Evolutionary conservation across 345 rosid genomes (phyloP).

Genomic region (Kernera saxatilis): DNA sequence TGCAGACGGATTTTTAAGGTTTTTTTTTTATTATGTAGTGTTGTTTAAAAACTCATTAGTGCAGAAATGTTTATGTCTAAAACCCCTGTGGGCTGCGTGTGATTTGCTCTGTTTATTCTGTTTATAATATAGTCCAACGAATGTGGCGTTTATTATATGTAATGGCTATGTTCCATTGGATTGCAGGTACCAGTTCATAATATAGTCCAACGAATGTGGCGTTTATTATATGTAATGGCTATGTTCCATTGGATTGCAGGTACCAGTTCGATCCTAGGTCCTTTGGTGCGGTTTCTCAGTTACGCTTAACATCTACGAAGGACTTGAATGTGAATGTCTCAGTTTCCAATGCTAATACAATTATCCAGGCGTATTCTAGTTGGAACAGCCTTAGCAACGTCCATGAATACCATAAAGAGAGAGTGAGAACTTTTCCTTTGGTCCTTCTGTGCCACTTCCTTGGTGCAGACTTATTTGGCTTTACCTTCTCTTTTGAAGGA

Average conservation of each 20-base stretch:
- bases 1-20: conserved; percentile 80
- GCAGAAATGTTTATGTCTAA: neutral
- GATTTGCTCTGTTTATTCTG: neutral
- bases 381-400: conserved; percentile 73
- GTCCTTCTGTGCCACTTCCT: neutral
- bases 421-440: conserved; percentile 35
- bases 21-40: neutral
- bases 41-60: neutral
- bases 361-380: conserved; percentile 95
- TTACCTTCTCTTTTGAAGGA: neutral
- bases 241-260: conserved; percentile 42
- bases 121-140: conserved; percentile 6
- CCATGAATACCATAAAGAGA: conserved; percentile 43
- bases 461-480: neutral
- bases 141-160: neutral
- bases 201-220: conserved; percentile 4
- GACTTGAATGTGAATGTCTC: conserved; percentile 84
- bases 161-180: neutral
- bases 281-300: conserved; percentile 74
- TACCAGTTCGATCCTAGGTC: conserved; percentile 72
- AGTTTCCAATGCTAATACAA: conserved; percentile 80
- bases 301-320: conserved; percentile 68
- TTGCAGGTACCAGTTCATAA: too few species aligned
- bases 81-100: neutral
- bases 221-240: conserved; percentile 5